Percentiles rank a stretch among this genome's conserved stretches.
Conservation (phyloP, 108 stramenopile genomes). For the Skeletonema tropicum region DNA sequence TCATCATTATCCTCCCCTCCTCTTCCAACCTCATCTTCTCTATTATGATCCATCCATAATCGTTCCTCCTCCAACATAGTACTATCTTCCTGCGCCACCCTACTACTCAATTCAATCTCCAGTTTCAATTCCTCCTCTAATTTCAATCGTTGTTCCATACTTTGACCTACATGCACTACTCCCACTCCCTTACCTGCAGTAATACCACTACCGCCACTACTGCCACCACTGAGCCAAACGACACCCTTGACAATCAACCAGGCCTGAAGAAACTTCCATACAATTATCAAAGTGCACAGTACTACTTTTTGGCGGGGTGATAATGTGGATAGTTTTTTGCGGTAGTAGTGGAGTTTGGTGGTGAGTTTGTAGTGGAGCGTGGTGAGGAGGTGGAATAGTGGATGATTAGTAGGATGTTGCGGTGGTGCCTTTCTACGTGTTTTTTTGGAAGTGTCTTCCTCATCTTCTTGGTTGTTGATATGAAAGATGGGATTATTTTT, state of each 20-base stretch:
- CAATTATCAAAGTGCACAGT: not conserved
- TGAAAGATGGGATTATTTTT: too few relatives aligned
- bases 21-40: not conserved
- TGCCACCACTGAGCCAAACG: not conserved
- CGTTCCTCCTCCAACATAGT: too few relatives aligned
- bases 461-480: too few relatives aligned
- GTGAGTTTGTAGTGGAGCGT: not conserved
- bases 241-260: not conserved
- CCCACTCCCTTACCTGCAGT: not conserved
- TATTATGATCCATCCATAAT: not conserved
- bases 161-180: not conserved
- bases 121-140: not conserved
- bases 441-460: not conserved
- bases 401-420: too few relatives aligned
- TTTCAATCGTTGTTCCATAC: not conserved
- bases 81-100: not conserved
- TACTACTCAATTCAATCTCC: not conserved
- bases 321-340: not conserved
- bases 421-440: too few relatives aligned
- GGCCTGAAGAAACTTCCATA: slow-evolving; percentile 11
- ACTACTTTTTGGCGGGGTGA: not conserved
- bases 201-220: not conserved
- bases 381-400: not conserved
- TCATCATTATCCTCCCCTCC: not conserved
- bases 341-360: not conserved